Base-by-base conservation (phyloP, 2,329 filamentous ascomycete genomes). In the Aspergillus niger region DNA sequence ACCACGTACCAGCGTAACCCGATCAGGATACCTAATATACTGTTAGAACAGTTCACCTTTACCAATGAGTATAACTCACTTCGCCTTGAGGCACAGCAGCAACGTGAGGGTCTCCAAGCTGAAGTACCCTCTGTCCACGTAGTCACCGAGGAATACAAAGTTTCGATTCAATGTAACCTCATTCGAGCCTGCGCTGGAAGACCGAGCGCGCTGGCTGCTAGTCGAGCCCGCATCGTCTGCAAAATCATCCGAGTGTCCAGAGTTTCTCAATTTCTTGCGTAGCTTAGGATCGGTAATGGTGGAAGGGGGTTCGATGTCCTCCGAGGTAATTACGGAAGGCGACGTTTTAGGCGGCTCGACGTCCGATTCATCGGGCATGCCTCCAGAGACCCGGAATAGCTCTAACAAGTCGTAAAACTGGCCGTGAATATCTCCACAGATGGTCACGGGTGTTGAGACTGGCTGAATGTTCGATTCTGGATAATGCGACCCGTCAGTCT, bases 341-440 rank as follows among this genome's bases (percentile, higher is more conserved):
- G 85, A 81, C 10, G 88, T 89, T 69, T 87, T 85, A 15, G 90
- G 89, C 13, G 85, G 80, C 72, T 92, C 85, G 26, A 88, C 83
- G 63, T 88, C 85, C 41, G 86, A 85, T 68, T 96, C 91, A 70
- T 92, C 92, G 10, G 95, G 95, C 91, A 98, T 97, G 66, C 95
- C 95, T 63, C 95, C 95, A 50, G 94, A 92, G 43, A 99, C 94
- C 57, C 93, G 90, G 79, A 99, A 99, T 53, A 99, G 87, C 81
- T 99, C 95, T 63, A 98, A 87, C 8, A 99, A 84, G 77, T 99
- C 95, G 80, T 99, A 98, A 77, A 98, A 98, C 80, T 99, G 95
- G 70, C 95, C 95, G 79, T 99, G 95, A 64, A 99, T 98, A 75
- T 99, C 95, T 74, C 95, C 95, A 73, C 95, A 98, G 65, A 99